Evolutionary conservation across 192 early-diverging fungal genomes (phyloP).

Genomic region (Backusella macrospora): DNA sequence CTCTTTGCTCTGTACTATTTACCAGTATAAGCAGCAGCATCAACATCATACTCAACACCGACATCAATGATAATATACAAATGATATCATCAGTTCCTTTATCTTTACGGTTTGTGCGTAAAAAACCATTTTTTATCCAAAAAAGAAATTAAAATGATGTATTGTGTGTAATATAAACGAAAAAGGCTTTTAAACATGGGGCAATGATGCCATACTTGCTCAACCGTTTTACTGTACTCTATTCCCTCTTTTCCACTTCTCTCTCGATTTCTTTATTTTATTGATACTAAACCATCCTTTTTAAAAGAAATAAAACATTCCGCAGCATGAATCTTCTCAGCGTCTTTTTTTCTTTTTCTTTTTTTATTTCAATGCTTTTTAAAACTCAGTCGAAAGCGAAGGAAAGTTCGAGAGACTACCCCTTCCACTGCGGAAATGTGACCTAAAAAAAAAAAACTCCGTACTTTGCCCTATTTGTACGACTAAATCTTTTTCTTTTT

Average conservation of each 20-base stretch:
- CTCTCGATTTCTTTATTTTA: not conserved
- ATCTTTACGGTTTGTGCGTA: no score
- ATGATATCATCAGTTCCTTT: no score
- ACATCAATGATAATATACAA: no score
- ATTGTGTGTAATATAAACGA: constrained; percentile 2
- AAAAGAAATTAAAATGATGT: not conserved
- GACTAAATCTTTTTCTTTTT: not conserved
- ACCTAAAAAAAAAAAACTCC: constrained; percentile 6
- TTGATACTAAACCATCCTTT: no score
- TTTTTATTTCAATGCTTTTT: not conserved
- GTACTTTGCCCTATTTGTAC: not conserved
- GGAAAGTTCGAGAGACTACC: not conserved
- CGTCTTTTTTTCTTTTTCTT: not conserved
- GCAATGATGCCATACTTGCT: constrained; percentile 1
- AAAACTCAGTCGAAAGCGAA: not conserved
- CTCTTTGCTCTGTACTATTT: no score
- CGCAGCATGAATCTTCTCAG: not conserved
- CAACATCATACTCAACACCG: no score
- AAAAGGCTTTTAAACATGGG: constrained; percentile 10
- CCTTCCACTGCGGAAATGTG: constrained; percentile 8
- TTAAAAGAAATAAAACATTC: not conserved
- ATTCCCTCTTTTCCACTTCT: not conserved
- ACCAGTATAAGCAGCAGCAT: no score
- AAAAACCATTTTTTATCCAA: not conserved
- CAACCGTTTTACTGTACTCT: not conserved